Conservation (phyloP, 495 filamentous ascomycete genomes). For the Cetradonia linearis region DNA sequence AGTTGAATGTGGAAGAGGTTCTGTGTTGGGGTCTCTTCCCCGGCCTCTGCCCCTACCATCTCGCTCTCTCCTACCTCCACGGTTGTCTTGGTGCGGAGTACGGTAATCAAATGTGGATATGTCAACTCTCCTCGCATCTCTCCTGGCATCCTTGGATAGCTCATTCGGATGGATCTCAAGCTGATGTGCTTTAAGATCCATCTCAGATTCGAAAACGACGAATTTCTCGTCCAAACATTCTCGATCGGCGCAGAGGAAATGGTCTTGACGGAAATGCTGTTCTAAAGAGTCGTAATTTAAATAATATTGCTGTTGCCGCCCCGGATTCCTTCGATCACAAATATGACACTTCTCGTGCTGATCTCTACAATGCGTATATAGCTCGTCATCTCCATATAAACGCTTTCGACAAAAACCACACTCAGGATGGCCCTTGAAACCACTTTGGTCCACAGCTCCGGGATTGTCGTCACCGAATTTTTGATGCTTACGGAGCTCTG, state of each 20-base stretch:
- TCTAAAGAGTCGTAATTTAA: constrained; percentile 75
- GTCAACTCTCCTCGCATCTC: constrained; percentile 80
- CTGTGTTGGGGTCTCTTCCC: constrained; percentile 66
- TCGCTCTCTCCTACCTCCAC: constrained; percentile 45
- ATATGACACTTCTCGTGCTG: constrained; percentile 92
- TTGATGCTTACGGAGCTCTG: constrained; percentile 78
- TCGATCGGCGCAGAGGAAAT: constrained; percentile 72
- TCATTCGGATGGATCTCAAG: constrained; percentile 65
- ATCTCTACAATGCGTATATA: constrained; percentile 83
- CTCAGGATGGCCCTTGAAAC: constrained; percentile 91
- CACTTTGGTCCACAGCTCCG: constrained; percentile 82
- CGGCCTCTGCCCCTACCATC: constrained; percentile 48
- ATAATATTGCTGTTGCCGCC: constrained; percentile 77
- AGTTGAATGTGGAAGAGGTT: constrained; percentile 64
- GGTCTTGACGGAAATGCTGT: constrained; percentile 74
- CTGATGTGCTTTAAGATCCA: constrained; percentile 87
- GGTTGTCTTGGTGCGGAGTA: constrained; percentile 55
- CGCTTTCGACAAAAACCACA: constrained; percentile 85
- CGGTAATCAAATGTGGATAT: constrained; percentile 76
- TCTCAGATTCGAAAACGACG: constrained; percentile 87
- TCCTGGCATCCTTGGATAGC: constrained; percentile 69
- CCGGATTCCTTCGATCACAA: constrained; percentile 65
- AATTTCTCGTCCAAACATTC: constrained; percentile 97
- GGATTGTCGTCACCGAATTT: constrained; percentile 83
- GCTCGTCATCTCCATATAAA: constrained; percentile 93